These are phyloP conservation scores for Tuber microsphaerosporum DNA, from an alignment of 495 filamentous ascomycete species.

Conservation along the genomic window DNA sequence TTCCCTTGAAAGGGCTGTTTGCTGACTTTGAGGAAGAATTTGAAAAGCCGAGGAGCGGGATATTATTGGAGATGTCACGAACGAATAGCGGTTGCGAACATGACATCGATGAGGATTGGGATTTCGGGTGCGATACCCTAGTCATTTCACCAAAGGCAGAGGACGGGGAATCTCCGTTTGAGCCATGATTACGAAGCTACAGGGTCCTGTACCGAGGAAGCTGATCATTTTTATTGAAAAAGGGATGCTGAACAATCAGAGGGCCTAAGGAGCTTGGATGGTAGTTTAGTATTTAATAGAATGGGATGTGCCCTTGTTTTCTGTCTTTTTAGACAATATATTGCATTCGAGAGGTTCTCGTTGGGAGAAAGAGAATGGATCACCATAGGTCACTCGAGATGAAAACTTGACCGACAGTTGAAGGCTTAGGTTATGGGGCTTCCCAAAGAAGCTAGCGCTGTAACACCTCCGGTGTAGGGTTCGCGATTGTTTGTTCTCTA, in stretches of 20 bases:
- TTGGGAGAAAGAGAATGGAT: not conserved
- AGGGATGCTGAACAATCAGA: not conserved
- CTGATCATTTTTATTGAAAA: not conserved
- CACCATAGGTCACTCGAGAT: not conserved
- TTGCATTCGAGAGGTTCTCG: not conserved
- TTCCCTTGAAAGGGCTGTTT: not conserved
- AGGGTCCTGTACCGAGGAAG: not conserved
- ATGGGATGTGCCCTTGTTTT: not conserved
- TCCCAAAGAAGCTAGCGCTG: not conserved
- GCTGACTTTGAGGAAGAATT: not conserved
- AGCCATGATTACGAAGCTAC: not conserved
- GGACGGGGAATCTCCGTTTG: not conserved
- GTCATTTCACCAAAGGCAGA: not conserved
- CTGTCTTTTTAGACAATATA: not conserved
- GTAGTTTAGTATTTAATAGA: not conserved
- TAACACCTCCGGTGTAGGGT: too few relatives aligned
- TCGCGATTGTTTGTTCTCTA: too few relatives aligned
- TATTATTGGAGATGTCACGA: not conserved
- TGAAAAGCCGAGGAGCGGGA: not conserved
- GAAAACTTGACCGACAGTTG: not conserved
- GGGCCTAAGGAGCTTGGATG: not conserved
- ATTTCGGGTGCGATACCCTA: too few relatives aligned
- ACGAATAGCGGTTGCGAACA: not conserved
- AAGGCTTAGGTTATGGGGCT: not conserved
- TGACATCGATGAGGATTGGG: not conserved